Base-by-base conservation (phyloP, 208 protist genomes). In the Acanthamoeba quina region DNA sequence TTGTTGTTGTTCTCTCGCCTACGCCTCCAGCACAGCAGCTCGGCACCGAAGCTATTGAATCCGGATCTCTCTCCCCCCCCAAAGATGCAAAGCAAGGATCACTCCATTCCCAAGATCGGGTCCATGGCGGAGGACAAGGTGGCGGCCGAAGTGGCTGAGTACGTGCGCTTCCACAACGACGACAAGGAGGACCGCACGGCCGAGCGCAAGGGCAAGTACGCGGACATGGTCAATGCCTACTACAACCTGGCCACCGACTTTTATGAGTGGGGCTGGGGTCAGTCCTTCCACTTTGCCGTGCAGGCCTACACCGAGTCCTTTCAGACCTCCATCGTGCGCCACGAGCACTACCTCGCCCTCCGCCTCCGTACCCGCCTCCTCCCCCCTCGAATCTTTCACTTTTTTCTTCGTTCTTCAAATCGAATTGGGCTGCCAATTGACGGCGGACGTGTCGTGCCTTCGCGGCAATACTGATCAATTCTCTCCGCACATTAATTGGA, bases 251-350 rank as follows among this genome's bases (percentile, higher is more conserved):
- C 98, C 68, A 99, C 98, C 47, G 98, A 99, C 96, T 99, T 99
- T 93, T 99, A 99, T 96, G 98, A 99, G 97, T 99, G 98, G 76
- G 99, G 99, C 94, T 99, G 99, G 99, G 98, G 99, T 83, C 97
- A 99, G 94, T 98, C 98, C 95, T 99, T 99, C 96, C 83, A 90
- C 83, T 90, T 90, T 70, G 83, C 83, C 15, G 11, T 31, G 11
- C 83, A 31, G 10, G n/a, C 19, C 37, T 15, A 34, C 15, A 31
- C 29, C 49, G 99, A 99, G 96, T 97, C 95, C 56, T 98, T 99
- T 92, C 97, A 96, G 85, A 97, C 98, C 94, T 98, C 97, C 47
- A 98, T 99, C 93, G 95, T 95, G 34, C 98, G 99, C 82, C 98
- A 99, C 96, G 99, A 99, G 97, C 97, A 98, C 96, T 99, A 98